Evolutionary conservation across 2,329 filamentous ascomycete species (phyloP).

Genomic region (Pestalotiopsis sp.): DNA sequence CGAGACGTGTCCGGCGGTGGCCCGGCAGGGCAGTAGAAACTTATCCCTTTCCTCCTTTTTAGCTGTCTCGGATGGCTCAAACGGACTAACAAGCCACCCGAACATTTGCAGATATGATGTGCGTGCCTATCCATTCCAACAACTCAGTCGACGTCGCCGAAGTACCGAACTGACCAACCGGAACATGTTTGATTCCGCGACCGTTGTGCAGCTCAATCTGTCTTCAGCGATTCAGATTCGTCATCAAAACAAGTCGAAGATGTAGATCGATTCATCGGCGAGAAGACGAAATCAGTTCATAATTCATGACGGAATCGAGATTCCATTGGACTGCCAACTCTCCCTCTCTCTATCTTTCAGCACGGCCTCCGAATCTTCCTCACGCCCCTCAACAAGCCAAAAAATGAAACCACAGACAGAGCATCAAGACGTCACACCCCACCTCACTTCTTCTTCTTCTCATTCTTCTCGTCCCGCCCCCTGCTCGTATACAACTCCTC

Average conservation of each 20-base stretch:
- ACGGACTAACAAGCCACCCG: background rate
- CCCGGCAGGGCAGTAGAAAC: background rate
- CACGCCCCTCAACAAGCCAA: background rate
- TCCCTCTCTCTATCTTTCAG: too few relatives aligned
- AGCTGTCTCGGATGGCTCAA: background rate
- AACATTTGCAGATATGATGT: background rate
- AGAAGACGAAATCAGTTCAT: background rate
- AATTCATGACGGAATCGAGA: background rate
- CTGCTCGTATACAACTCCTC: conserved; percentile 1
- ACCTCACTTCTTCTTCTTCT: background rate
- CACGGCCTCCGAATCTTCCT: background rate
- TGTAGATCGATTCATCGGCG: background rate
- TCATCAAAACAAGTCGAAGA: background rate
- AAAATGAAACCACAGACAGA: background rate
- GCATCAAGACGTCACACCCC: background rate
- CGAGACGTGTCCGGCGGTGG: background rate
- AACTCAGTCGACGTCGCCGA: background rate
- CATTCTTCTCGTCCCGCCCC: conserved; percentile 1
- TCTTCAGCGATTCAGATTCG: background rate
- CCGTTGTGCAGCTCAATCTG: background rate
- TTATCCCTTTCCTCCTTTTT: background rate
- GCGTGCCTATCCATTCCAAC: conserved; percentile 1
- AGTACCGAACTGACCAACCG: background rate
- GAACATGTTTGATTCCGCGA: background rate
- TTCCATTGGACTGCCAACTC: background rate